Conservation (phyloP, 192 early-diverging fungal species). For the Entomortierella beljakovae region DNA sequence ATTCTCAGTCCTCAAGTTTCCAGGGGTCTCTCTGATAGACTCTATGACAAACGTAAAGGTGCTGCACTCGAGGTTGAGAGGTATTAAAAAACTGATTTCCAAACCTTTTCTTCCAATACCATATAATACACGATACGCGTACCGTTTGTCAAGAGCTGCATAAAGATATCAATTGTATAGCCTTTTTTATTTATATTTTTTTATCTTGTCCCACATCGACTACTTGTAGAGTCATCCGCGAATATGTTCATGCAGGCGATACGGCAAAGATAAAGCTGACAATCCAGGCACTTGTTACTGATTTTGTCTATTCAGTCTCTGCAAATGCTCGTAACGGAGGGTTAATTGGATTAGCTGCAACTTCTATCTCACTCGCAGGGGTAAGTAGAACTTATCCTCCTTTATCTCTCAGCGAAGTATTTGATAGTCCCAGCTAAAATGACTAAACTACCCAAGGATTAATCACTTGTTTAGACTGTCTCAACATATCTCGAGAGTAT, state of each 20-base stretch:
- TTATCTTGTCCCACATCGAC: neutral
- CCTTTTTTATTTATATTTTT: too few relatives aligned
- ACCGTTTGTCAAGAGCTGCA: neutral
- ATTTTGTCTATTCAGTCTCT: constrained; percentile 90
- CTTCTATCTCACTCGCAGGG: constrained; percentile 87
- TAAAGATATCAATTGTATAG: too few relatives aligned
- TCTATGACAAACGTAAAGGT: constrained; percentile 94
- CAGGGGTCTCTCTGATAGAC: constrained; percentile 85
- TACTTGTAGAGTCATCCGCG: constrained; percentile 70
- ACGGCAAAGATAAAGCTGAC: constrained; percentile 71
- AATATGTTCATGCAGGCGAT: constrained; percentile 67
- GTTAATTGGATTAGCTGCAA: constrained; percentile 90
- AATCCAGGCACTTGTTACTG: constrained; percentile 83
- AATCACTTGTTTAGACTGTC: constrained; percentile 59
- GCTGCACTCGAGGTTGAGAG: constrained; percentile 94
- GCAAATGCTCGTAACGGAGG: constrained; percentile 93
- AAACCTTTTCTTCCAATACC: neutral
- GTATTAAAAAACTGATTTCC: constrained; percentile 39
- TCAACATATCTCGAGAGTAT: constrained; percentile 78
- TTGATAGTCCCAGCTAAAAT: constrained; percentile 3
- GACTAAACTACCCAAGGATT: neutral
- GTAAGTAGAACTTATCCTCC: constrained; percentile 48
- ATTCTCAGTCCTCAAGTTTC: constrained; percentile 66
- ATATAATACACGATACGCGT: neutral
- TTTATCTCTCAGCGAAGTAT: neutral